These are phyloP conservation scores for Saturnispora quitensis DNA, from an alignment of 805 yeast species.

Conservation along the genomic window DNA sequence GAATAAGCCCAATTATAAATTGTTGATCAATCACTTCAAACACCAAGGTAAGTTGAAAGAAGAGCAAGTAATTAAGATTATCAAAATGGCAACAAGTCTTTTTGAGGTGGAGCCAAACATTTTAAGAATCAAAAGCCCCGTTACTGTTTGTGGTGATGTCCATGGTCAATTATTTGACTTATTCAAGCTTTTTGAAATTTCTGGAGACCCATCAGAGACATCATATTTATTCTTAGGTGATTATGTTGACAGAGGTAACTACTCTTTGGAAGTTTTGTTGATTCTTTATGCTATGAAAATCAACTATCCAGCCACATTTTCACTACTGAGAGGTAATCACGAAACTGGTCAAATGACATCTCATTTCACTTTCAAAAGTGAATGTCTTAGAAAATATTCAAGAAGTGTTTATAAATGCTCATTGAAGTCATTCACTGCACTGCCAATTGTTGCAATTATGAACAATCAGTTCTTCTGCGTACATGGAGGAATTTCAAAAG, in stretches of 20 bases:
- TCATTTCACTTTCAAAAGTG: constrained; percentile 86
- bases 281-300: constrained; percentile 73
- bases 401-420: constrained; percentile 58
- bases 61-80: constrained; percentile 59
- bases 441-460: constrained; percentile 91
- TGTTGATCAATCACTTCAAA: constrained; percentile 63
- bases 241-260: constrained; percentile 91
- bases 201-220: constrained; percentile 75
- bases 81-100: constrained; percentile 53
- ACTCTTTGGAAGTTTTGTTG: constrained; percentile 73
- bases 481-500: constrained; percentile 94
- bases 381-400: constrained; percentile 80
- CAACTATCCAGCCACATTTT: constrained; percentile 62
- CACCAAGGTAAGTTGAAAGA: constrained; percentile 74
- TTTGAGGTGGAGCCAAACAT: constrained; percentile 70
- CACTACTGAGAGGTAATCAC: constrained; percentile 88
- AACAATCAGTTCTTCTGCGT: constrained; percentile 91
- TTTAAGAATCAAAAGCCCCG: constrained; percentile 79
- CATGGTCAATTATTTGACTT: constrained; percentile 93
- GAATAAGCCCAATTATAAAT: constrained; percentile 65
- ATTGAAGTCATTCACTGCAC: constrained; percentile 68
- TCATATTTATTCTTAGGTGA: constrained; percentile 84
- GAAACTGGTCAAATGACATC: constrained; percentile 90
- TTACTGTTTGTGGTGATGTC: constrained; percentile 94
- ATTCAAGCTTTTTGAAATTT: constrained; percentile 84